Evolutionary conservation across 768 basidiomycete species (phyloP).

Genomic region (Obba rivulosa): DNA sequence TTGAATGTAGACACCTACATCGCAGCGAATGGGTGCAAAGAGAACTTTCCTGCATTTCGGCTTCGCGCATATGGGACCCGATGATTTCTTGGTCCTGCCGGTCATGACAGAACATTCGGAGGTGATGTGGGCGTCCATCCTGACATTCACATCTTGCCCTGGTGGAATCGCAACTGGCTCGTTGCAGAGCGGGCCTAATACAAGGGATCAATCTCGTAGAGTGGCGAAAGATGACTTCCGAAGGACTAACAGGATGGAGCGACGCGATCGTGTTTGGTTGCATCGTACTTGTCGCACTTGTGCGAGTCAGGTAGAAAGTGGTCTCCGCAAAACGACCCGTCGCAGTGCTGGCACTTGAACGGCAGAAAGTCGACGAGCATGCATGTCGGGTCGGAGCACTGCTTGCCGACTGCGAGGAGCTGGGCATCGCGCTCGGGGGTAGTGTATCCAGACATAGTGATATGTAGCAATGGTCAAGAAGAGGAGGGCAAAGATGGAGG

Average conservation of each 20-base stretch:
- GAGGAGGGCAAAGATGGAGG: conserved; percentile 12
- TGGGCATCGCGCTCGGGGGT: conserved; percentile 42
- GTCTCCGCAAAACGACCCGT: conserved; percentile 65
- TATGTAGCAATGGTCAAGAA: neutral
- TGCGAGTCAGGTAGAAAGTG: conserved; percentile 73
- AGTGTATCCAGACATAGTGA: conserved; percentile 20
- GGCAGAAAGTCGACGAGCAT: conserved; percentile 78
- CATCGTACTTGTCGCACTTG: conserved; percentile 65
- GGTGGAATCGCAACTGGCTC: conserved; percentile 69
- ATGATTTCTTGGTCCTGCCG: conserved; percentile 46
- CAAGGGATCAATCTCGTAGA: neutral
- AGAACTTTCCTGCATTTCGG: conserved; percentile 67
- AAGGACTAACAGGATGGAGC: conserved; percentile 68
- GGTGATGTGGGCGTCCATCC: conserved; percentile 73
- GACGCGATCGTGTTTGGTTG: conserved; percentile 63
- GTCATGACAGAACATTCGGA: conserved; percentile 66
- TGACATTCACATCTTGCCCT: conserved; percentile 74
- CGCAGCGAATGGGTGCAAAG: conserved; percentile 68
- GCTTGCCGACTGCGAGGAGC: conserved; percentile 61
- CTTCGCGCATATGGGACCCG: conserved; percentile 54
- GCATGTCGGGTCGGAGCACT: conserved; percentile 66
- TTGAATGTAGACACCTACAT: conserved; percentile 50
- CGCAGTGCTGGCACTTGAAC: conserved; percentile 82
- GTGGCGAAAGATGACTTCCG: neutral
- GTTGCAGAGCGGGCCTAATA: conserved; percentile 69